Evolutionary conservation across 139 green algal species (phyloP).

Genomic region (Axilococcus clingmanii): DNA sequence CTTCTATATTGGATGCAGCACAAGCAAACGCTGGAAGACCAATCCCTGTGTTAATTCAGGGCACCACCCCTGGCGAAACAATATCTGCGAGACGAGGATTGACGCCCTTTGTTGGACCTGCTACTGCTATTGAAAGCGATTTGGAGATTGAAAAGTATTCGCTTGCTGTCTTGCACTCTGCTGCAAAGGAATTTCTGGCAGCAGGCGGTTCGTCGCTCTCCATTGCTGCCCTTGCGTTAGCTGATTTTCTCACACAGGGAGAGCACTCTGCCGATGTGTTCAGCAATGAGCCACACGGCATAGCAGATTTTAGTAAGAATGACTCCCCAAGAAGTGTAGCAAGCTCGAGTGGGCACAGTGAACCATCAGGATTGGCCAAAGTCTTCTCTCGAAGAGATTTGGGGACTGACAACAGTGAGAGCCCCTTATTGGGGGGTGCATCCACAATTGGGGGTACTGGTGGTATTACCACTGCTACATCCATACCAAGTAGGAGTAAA

Average conservation of each 20-base stretch:
- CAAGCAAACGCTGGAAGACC: constrained; percentile 30
- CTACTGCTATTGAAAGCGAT: constrained; percentile 29
- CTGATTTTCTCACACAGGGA: constrained; percentile 1
- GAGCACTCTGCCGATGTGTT: neutral
- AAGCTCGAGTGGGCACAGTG: neutral
- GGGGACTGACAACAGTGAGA: too few species aligned
- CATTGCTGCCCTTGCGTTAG: constrained; percentile 15
- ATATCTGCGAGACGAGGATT: constrained; percentile 20
- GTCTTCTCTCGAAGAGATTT: too few species aligned
- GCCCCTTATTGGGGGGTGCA: too few species aligned
- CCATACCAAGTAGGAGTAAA: too few species aligned
- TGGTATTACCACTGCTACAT: neutral
- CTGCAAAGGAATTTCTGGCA: constrained; percentile 20
- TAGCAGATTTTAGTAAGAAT: neutral
- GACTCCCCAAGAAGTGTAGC: too few species aligned
- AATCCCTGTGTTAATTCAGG: constrained; percentile 51
- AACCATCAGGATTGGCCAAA: neutral
- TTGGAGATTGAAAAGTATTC: constrained; percentile 48
- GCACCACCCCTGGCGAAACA: constrained; percentile 42
- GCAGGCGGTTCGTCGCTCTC: constrained; percentile 1
- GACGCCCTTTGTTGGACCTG: neutral
- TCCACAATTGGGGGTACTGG: too few species aligned
- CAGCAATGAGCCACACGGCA: neutral
- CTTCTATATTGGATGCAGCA: constrained; percentile 53
- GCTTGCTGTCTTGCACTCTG: constrained; percentile 27